Evolutionary conservation across 2,329 filamentous ascomycete species (phyloP), one percentile per base, ranked within the genome.

Genomic region (Penicillium sp.): DNA sequence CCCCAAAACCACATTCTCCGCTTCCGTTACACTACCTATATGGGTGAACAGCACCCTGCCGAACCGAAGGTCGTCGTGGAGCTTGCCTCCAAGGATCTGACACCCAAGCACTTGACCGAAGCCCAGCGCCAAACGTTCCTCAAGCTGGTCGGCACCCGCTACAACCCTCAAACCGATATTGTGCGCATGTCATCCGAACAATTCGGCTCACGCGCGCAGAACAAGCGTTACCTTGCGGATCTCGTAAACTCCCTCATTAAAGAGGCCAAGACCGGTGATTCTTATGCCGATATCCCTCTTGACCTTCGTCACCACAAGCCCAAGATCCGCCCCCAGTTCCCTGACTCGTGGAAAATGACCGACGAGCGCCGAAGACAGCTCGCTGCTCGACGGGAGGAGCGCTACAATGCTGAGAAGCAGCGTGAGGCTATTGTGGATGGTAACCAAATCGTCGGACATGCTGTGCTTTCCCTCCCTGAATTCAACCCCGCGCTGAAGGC

Each of bases 1-100:
- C 74, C 81, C 29, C 75, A 86, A 61, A 72, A 70, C 46, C 82
- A 90, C 66, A 86, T 91, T 46, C 85, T 99, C 56, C 89, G 93
- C 68, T 99, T 97, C 86, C 89, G 95, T 68, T 97, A 96, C 80
- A 99, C 95, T 16, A 93, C 89, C 37, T 98, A 98, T 78, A 89
- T 99, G 84, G 93, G 93, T 68, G 95, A 98, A 77, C 81, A 85
- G 55, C 96, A 99, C 77, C 93, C 95, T 0, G 91, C 93, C 3
- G 87, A 92, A 76, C 88, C 87, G 72, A 99, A 99, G 81, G 93
- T 99, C 21, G 93, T 98, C 13, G 86, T 98, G 54, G 90, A 97
- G 73, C 96, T 98, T 77, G 86, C 83, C 62, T 88, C 90, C 16
- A 76, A 77, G 55, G 91, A 96, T 76, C 78, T 97, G 59, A 68